phyloP scores from a whole-genome alignment of 768 basidiomycete species.

The Hericium coralloides region DNA sequence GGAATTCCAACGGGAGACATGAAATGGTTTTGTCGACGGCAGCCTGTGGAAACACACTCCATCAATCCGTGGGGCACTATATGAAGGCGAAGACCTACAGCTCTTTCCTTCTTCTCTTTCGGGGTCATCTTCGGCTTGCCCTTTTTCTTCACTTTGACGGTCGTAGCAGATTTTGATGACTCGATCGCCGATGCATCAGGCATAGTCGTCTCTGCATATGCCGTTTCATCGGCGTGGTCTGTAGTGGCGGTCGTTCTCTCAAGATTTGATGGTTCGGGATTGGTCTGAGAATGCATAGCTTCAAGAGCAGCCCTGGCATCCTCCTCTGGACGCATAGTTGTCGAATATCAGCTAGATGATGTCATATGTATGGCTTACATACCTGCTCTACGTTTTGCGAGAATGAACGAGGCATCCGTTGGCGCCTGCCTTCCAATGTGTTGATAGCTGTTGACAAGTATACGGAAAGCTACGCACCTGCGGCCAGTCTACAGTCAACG shows the following conservation, averaged over 20 bases:
- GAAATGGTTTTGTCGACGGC: constrained; percentile 65
- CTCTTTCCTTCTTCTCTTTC: constrained; percentile 79
- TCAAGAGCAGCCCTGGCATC: constrained; percentile 50
- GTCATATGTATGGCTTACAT: constrained; percentile 7
- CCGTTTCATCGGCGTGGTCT: constrained; percentile 21
- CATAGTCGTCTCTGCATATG: constrained; percentile 32
- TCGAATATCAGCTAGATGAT: neutral
- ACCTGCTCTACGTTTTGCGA: constrained; percentile 59
- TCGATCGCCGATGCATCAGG: constrained; percentile 27
- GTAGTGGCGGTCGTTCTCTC: constrained; percentile 26
- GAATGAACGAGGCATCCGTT: constrained; percentile 28
- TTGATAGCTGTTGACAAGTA: no score
- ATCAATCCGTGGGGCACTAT: neutral
- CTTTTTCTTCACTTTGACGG: constrained; percentile 34
- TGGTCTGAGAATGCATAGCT: constrained; percentile 31
- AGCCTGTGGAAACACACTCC: constrained; percentile 27
- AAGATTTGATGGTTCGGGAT: constrained; percentile 22
- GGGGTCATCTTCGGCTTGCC: constrained; percentile 60
- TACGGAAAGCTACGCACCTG: constrained; percentile 40
- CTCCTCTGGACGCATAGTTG: constrained; percentile 34
- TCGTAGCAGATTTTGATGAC: constrained; percentile 27
- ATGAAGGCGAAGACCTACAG: constrained; percentile 32
- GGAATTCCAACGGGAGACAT: constrained; percentile 80
- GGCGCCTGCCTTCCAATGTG: constrained; percentile 12
- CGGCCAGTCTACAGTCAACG: constrained; percentile 88